phyloP scores from a whole-genome alignment of 2,329 filamentous ascomycete species.

The Exserohilum turcica region DNA sequence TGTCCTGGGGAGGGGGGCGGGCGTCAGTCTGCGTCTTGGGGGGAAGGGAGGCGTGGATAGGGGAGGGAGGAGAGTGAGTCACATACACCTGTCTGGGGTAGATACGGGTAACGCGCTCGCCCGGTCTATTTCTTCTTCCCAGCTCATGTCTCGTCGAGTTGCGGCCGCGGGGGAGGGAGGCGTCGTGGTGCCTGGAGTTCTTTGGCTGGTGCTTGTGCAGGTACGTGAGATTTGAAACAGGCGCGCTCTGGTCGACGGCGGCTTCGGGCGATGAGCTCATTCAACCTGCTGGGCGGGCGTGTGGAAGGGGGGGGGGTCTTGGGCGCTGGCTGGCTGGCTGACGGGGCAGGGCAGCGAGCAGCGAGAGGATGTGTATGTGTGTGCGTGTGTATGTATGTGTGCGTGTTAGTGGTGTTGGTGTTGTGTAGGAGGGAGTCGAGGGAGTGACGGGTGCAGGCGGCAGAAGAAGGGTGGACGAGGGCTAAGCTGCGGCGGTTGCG shows the following conservation, averaged over 20 bases:
- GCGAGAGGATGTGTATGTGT: too few species aligned
- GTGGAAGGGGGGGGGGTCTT: conserved; percentile 9
- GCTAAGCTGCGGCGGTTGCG: conserved; percentile 30
- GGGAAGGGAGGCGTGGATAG: background rate
- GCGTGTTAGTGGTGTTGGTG: too few species aligned
- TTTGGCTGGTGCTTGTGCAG: conserved; percentile 46
- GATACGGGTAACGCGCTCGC: conserved; percentile 47
- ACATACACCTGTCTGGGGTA: conserved; percentile 49
- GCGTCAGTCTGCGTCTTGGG: background rate
- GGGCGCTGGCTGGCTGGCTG: conserved; percentile 16
- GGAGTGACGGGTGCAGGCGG: conserved; percentile 24
- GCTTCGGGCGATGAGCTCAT: conserved; percentile 48
- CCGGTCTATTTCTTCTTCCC: conserved; percentile 49
- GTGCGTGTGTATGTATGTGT: too few species aligned
- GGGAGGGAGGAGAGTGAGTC: background rate
- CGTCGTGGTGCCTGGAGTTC: conserved; percentile 43
- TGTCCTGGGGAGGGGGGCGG: conserved; percentile 33
- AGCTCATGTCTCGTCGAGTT: conserved; percentile 49
- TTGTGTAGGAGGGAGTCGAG: conserved; percentile 9
- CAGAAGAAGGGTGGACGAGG: conserved; percentile 22
- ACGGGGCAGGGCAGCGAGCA: background rate
- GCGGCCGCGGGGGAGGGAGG: conserved; percentile 42
- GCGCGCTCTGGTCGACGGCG: conserved; percentile 36
- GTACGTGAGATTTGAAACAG: conserved; percentile 42
- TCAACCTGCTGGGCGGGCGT: conserved; percentile 35